phyloP scores from a whole-genome alignment of 352 stramenopile species.

The Phytophthora nicotianae region DNA sequence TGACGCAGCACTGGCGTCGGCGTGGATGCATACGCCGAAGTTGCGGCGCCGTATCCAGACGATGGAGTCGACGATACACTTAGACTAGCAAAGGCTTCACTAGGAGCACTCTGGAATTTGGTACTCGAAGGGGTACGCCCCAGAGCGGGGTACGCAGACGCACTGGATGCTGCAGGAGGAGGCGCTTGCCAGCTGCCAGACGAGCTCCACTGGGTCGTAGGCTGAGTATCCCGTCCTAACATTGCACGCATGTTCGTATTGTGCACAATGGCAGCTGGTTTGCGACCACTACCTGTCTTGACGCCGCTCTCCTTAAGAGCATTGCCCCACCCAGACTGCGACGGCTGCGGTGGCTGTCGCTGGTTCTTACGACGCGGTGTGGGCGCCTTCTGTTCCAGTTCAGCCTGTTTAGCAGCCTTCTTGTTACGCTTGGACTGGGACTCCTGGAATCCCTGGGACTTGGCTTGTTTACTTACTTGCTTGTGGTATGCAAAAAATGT shows the following conservation, averaged over 20 bases:
- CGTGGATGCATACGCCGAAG: constrained; percentile 39
- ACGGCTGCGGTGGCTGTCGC: constrained; percentile 41
- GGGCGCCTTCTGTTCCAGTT: constrained; percentile 27
- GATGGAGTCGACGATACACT: constrained; percentile 34
- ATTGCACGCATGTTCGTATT: constrained; percentile 60
- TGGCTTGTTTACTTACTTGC: constrained; percentile 46
- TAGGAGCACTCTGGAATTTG: constrained; percentile 66
- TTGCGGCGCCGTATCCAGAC: constrained; percentile 42
- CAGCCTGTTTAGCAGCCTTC: constrained; percentile 33
- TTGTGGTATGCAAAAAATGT: constrained; percentile 70
- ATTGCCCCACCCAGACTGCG: constrained; percentile 71
- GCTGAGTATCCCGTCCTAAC: constrained; percentile 42
- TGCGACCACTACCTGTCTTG: constrained; percentile 21
- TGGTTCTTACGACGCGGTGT: constrained; percentile 19
- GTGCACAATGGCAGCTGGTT: constrained; percentile 58
- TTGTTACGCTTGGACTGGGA: constrained; percentile 54
- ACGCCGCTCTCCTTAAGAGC: constrained; percentile 74
- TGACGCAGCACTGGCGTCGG: constrained; percentile 36
- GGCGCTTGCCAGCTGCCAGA: constrained; percentile 55
- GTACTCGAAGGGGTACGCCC: constrained; percentile 48
- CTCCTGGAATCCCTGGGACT: constrained; percentile 51
- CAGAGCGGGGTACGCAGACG: constrained; percentile 25
- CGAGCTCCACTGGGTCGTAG: constrained; percentile 57
- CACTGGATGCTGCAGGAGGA: constrained; percentile 22
- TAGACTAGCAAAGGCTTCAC: constrained; percentile 57